These are phyloP conservation scores for Candida silvicultrix DNA, from an alignment of 805 yeast genomes.

Conservation along the genomic window DNA sequence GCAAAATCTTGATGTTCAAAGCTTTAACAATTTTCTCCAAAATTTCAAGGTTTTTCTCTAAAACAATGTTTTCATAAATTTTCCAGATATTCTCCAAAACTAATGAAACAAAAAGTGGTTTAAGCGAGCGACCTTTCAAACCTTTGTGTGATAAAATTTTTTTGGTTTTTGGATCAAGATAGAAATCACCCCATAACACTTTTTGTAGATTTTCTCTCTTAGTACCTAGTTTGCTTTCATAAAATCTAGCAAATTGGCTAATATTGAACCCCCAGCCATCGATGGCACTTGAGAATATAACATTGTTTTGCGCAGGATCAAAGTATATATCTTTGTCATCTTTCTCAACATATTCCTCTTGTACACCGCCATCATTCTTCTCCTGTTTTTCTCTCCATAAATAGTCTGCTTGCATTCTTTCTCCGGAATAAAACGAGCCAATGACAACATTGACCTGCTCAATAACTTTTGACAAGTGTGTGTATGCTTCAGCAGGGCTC, in stretches of 20 bases:
- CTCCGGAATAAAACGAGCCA: conserved; percentile 90
- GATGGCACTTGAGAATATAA: conserved; percentile 82
- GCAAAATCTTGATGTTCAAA: conserved; percentile 58
- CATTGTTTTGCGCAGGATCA: conserved; percentile 82
- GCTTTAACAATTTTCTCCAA: conserved; percentile 70
- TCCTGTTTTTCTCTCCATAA: conserved; percentile 65
- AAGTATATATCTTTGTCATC: conserved; percentile 82
- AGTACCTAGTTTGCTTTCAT: conserved; percentile 79
- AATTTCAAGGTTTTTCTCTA: conserved; percentile 61
- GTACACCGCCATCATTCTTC: conserved; percentile 27
- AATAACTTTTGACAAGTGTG: conserved; percentile 68
- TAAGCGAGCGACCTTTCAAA: conserved; percentile 52
- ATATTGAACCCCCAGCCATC: conserved; percentile 98
- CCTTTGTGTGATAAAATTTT: conserved; percentile 67
- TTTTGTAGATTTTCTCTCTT: conserved; percentile 72
- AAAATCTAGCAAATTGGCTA: conserved; percentile 81
- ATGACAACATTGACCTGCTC: conserved; percentile 94
- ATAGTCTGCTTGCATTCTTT: conserved; percentile 83
- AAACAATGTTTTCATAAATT: conserved; percentile 65
- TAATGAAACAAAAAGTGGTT: conserved; percentile 82
- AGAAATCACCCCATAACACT: conserved; percentile 95
- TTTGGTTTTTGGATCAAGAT: conserved; percentile 83
- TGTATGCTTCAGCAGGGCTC: conserved; percentile 79
- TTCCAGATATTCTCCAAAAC: conserved; percentile 91
- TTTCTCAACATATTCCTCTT: conserved; percentile 59